phyloP scores from a whole-genome alignment of 2,329 filamentous ascomycete genomes.

The Amauroascus verrucosus region DNA sequence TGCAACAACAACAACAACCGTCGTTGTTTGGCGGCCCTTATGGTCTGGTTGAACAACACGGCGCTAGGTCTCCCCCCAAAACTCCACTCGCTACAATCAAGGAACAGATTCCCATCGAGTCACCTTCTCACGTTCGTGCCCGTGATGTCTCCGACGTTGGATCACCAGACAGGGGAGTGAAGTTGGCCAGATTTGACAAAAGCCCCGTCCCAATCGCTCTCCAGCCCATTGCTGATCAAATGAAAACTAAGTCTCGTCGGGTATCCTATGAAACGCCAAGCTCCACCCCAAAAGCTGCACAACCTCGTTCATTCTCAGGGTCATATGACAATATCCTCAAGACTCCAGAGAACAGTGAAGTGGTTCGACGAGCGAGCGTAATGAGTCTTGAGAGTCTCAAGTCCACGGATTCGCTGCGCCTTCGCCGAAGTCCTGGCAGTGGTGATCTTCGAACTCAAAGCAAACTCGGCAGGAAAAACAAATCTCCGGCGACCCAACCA shows the following conservation, averaged over 20 bases:
- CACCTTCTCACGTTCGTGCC: conserved; percentile 32
- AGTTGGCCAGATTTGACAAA: conserved; percentile 26
- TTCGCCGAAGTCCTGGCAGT: conserved; percentile 56
- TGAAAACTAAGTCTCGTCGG: neutral
- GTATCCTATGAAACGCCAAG: neutral
- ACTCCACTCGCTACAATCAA: conserved; percentile 43
- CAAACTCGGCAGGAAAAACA: conserved; percentile 17
- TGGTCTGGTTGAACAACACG: conserved; percentile 19
- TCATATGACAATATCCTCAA: conserved; percentile 2
- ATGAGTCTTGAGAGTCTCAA: conserved; percentile 5
- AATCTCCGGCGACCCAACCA: conserved; percentile 12
- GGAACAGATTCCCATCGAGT: conserved; percentile 40
- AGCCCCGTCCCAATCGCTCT: conserved; percentile 23
- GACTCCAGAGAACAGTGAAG: conserved; percentile 1
- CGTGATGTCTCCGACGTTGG: conserved; percentile 36
- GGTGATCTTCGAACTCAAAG: conserved; percentile 64
- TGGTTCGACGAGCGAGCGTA: conserved; percentile 1
- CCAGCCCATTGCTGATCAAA: neutral
- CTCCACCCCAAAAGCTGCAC: neutral
- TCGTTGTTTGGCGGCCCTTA: conserved; percentile 29
- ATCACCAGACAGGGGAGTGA: conserved; percentile 34
- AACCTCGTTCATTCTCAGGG: conserved; percentile 5
- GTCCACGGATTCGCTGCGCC: conserved; percentile 5
- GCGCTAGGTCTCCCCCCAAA: conserved; percentile 28
- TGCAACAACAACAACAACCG: conserved; percentile 17